phyloP scores from a whole-genome alignment of 2,329 filamentous ascomycete genomes.

The Microdochium paspali region DNA sequence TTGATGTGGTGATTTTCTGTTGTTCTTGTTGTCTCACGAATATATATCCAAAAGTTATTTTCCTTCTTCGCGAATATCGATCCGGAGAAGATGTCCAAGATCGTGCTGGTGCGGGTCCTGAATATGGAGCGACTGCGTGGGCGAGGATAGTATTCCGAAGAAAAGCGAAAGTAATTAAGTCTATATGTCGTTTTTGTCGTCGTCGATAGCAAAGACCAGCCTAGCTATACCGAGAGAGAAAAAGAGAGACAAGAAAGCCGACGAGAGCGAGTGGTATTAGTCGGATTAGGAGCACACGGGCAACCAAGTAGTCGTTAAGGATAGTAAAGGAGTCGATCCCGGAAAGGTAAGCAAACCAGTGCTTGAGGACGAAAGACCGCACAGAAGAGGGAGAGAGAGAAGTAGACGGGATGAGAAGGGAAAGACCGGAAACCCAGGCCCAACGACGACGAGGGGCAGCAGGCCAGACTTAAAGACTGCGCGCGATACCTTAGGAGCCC shows the following conservation, averaged over 20 bases:
- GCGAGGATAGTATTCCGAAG: conserved; percentile 2
- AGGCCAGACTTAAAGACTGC: conserved; percentile 15
- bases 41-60: conserved; percentile 8
- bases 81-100: conserved; percentile 9
- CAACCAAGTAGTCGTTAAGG: conserved; percentile 8
- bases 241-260: conserved; percentile 1
- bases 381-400: conserved; percentile 17
- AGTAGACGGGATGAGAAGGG: conserved; percentile 21
- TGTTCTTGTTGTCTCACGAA: background rate
- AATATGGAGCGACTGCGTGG: background rate
- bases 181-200: conserved; percentile 4
- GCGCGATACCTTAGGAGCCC: too few relatives aligned
- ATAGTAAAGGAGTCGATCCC: conserved; percentile 24
- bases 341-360: conserved; percentile 38
- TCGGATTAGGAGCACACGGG: conserved; percentile 17
- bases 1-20: background rate
- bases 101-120: background rate
- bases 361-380: conserved; percentile 22
- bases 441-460: conserved; percentile 14
- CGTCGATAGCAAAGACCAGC: conserved; percentile 25
- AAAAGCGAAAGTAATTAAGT: conserved; percentile 9
- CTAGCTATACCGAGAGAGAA: conserved; percentile 26
- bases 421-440: conserved; percentile 15
- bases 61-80: conserved; percentile 11
- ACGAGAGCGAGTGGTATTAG: conserved; percentile 10